Evolutionary conservation across 192 early-diverging fungal genomes (phyloP).

Genomic region (Linnemannia zychae): DNA sequence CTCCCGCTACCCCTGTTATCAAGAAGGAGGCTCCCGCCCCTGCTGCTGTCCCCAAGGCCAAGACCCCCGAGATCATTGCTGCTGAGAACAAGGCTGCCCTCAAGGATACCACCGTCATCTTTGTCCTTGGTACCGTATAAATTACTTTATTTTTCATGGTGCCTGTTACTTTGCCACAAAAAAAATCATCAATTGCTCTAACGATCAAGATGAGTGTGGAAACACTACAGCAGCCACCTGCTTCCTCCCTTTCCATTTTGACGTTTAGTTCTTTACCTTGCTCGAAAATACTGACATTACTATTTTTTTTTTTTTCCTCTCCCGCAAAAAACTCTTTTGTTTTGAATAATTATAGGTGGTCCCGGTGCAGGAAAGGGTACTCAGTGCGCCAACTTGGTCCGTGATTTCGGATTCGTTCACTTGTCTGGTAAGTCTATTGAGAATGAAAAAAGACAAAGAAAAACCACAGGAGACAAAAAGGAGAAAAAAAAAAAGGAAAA

Average conservation of each 20-base stretch:
- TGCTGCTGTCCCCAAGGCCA: constrained; percentile 10
- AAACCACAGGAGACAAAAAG: not conserved
- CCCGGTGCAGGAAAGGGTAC: constrained; percentile 97
- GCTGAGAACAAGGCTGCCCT: constrained; percentile 52
- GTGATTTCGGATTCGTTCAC: constrained; percentile 95
- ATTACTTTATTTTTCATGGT: not conserved
- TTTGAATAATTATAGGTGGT: constrained; percentile 62
- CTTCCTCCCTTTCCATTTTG: not conserved
- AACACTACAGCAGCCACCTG: too few relatives aligned
- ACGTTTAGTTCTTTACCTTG: not conserved
- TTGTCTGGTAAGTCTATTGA: constrained; percentile 78
- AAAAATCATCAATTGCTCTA: too few relatives aligned
- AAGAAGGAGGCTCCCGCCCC: constrained; percentile 23
- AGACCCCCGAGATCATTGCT: constrained; percentile 11
- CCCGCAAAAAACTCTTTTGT: too few relatives aligned
- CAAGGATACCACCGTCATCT: constrained; percentile 81
- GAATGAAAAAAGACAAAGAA: not conserved
- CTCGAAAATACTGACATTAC: not conserved
- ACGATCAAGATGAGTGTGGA: not conserved
- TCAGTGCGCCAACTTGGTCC: constrained; percentile 88
- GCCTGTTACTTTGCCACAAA: not conserved
- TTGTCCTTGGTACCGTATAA: constrained; percentile 76
- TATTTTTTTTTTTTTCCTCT: not conserved
- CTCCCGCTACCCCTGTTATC: constrained; percentile 5
- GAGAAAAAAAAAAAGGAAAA: not conserved